These are phyloP conservation scores for Ustilago curta DNA, from an alignment of 1,284 basidiomycete genomes.

Conservation along the genomic window DNA sequence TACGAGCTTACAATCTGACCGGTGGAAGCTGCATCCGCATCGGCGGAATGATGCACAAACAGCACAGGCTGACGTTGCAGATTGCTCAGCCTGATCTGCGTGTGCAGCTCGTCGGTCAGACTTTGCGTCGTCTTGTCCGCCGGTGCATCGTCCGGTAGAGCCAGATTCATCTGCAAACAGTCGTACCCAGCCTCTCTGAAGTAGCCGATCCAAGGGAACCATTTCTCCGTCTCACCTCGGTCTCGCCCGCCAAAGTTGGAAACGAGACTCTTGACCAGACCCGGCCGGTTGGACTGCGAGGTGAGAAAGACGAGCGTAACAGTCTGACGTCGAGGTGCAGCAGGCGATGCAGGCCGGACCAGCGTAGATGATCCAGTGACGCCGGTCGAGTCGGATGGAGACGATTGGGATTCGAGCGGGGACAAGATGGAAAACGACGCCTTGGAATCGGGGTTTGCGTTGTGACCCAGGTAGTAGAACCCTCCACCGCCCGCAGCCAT, in stretches of 20 bases:
- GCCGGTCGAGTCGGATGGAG: neutral
- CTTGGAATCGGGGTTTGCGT: neutral
- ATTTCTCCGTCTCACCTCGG: conserved; percentile 21
- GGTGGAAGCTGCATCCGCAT: neutral
- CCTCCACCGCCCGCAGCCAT: conserved; percentile 28
- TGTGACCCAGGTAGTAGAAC: conserved; percentile 13
- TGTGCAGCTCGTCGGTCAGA: conserved; percentile 41
- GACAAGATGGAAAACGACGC: conserved; percentile 28
- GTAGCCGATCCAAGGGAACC: conserved; percentile 52
- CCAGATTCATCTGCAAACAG: conserved; percentile 49
- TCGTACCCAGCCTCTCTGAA: conserved; percentile 52
- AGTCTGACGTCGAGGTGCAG: conserved; percentile 37
- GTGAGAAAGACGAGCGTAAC: conserved; percentile 44
- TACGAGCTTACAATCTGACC: conserved; percentile 30
- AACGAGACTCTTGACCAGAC: conserved; percentile 31
- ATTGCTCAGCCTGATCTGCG: conserved; percentile 39
- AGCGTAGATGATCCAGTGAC: conserved; percentile 29
- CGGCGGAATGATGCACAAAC: conserved; percentile 36
- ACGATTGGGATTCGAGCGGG: conserved; percentile 17
- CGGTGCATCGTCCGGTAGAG: conserved; percentile 2
- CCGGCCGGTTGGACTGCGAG: conserved; percentile 7
- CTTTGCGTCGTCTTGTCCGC: neutral
- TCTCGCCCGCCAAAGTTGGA: conserved; percentile 20
- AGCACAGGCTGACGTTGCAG: conserved; percentile 50
- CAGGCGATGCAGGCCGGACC: conserved; percentile 32